phyloP scores from a whole-genome alignment of 768 basidiomycete species.

The Suillus brevipes region DNA sequence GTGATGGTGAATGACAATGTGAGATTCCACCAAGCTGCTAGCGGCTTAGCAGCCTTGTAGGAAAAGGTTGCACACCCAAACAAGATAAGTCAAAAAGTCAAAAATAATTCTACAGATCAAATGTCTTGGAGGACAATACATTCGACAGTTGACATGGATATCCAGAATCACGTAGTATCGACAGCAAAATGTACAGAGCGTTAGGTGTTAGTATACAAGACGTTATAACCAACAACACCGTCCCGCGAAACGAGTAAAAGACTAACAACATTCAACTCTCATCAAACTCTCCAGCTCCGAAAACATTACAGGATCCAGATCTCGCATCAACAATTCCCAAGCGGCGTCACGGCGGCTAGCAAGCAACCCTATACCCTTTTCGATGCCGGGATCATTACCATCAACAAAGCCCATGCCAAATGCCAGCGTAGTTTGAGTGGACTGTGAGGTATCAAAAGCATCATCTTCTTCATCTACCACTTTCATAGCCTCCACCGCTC shows the following conservation, averaged over 20 bases:
- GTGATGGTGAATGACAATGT: not conserved
- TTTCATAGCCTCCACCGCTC: constrained; percentile 77
- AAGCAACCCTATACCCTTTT: constrained; percentile 74
- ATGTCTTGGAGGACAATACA: not conserved
- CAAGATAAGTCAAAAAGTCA: not conserved
- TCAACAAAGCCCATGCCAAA: constrained; percentile 90
- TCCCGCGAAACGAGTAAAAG: constrained; percentile 3
- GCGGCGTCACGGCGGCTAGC: constrained; percentile 70
- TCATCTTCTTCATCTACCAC: constrained; percentile 76
- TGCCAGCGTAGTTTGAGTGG: constrained; percentile 58
- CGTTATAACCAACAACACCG: constrained; percentile 12
- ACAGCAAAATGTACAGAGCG: constrained; percentile 5
- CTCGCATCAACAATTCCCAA: constrained; percentile 73
- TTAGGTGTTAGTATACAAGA: constrained; percentile 6
- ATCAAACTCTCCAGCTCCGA: constrained; percentile 78
- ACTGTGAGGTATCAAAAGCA: constrained; percentile 66
- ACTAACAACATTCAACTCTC: constrained; percentile 53
- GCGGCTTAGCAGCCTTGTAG: not conserved
- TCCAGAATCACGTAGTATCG: constrained; percentile 1
- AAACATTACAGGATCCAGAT: constrained; percentile 75
- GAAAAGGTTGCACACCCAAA: not conserved
- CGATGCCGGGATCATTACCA: constrained; percentile 59
- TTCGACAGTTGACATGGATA: not conserved
- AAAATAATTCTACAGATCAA: constrained; percentile 2
- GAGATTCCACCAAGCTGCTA: not conserved